Evolutionary conservation across 768 basidiomycete genomes (phyloP).

Genomic region (Kwoniella botswanensis): DNA sequence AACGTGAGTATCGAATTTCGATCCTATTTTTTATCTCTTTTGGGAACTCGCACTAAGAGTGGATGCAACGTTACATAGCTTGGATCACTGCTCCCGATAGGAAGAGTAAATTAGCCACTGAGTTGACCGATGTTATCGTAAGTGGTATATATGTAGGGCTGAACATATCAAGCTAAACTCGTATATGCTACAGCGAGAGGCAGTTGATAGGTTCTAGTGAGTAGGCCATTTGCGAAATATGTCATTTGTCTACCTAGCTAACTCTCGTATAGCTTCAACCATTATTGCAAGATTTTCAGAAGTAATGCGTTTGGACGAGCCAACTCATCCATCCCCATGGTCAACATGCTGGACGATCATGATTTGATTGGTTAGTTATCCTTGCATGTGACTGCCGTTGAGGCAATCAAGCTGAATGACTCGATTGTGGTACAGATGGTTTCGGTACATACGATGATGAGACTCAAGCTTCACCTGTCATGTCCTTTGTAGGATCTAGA

Average conservation of each 20-base stretch:
- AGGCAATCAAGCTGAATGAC: background rate
- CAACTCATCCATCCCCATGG: conserved; percentile 82
- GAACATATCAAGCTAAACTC: background rate
- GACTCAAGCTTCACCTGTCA: conserved; percentile 45
- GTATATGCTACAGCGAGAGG: conserved; percentile 53
- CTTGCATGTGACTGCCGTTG: no score
- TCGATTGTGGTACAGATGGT: conserved; percentile 33
- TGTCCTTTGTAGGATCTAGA: conserved; percentile 72
- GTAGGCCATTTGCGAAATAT: background rate
- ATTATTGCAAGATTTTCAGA: conserved; percentile 85
- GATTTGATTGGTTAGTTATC: conserved; percentile 59
- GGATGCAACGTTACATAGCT: conserved; percentile 52
- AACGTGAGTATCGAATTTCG: conserved; percentile 28
- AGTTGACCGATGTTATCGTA: conserved; percentile 72
- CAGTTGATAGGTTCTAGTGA: conserved; percentile 70
- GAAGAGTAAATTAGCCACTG: conserved; percentile 66
- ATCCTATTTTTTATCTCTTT: background rate
- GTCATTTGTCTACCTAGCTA: background rate
- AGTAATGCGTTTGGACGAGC: conserved; percentile 88
- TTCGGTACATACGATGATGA: conserved; percentile 56
- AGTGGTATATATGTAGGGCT: background rate
- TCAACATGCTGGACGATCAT: conserved; percentile 61
- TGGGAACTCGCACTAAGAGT: background rate
- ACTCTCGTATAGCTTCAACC: conserved; percentile 71
- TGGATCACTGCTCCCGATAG: conserved; percentile 74